Evolutionary conservation across 2,329 filamentous ascomycete species (phyloP), one percentile per base, ranked within the genome.

Genomic region (Claviceps pazoutovae): DNA sequence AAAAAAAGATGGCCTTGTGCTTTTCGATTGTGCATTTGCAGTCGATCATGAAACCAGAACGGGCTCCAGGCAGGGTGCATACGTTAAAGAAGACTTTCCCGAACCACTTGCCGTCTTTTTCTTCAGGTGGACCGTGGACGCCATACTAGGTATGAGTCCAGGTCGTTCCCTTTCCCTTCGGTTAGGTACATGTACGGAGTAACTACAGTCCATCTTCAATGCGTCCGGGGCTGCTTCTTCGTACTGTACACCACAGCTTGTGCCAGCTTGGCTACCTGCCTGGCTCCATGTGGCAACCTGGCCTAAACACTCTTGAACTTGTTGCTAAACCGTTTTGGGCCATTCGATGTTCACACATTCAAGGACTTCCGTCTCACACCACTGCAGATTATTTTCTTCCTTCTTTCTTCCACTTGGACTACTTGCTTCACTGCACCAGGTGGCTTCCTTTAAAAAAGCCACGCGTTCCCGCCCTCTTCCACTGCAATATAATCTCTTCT

Each of bases 241-340:
- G 23, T 46, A 34, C 44, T 19, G 44, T 34, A 46, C n/a, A 14
- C 16, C n/a, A 19, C 26, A 30, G 43, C 43, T 46, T n/a, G 13
- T 46, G 44, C 26, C 26, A 46, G 16, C 44, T 26, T 34, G 44
- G 14, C 23, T 34, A n/a, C 16, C 9, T 41, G 23, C 26, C 43
- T 13, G 16, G 23, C 26, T 46, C 23, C 23, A 19, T 46, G 21
- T 47, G 49, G 44, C 49, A 46, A 51, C 36, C 49, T 51, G 49
- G 49, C 49, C 49, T 41, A 42, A 51, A 51, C 49, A 46, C 49
- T 41, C 36, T 26, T 46, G 45, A 46, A 19, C 45, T 46, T 30
- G 3, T 46, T 45, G 43, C 43, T 45, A 30, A 45, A 30, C 43
- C 43, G 43, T 26, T 38, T 46, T 46, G 42, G 36, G 34, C 34